These are phyloP conservation scores for Saxophila tyrrhenica DNA, from an alignment of 495 filamentous ascomycete genomes.

Conservation along the genomic window DNA sequence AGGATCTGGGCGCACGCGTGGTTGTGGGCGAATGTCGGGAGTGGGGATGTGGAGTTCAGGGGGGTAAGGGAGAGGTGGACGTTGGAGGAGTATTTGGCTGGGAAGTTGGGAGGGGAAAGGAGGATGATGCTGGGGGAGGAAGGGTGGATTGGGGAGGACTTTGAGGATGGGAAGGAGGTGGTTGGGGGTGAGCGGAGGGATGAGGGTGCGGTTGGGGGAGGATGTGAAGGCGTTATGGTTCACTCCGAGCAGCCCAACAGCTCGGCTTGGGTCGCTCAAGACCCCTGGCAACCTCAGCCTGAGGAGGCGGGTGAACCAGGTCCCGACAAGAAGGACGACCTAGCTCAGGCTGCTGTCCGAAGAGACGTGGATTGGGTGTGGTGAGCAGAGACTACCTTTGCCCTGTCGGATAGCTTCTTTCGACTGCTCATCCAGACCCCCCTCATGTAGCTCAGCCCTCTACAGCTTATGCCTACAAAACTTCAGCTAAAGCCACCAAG, in stretches of 20 bases:
- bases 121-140: background rate
- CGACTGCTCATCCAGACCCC: too few relatives aligned
- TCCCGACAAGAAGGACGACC: too few relatives aligned
- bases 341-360: too few relatives aligned
- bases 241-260: too few relatives aligned
- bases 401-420: too few relatives aligned
- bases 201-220: background rate
- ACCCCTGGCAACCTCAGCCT: too few relatives aligned
- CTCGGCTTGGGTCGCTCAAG: too few relatives aligned
- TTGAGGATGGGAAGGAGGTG: background rate
- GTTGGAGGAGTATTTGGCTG: conserved; percentile 11
- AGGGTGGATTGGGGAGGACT: background rate
- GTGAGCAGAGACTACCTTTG: too few relatives aligned
- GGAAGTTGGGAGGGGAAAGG: background rate
- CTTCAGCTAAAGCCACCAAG: background rate
- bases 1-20: conserved; percentile 10
- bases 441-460: background rate
- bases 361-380: too few relatives aligned
- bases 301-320: too few relatives aligned
- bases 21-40: conserved; percentile 11
- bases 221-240: too few relatives aligned
- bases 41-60: background rate
- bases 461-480: background rate
- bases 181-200: background rate
- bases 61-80: conserved; percentile 4